These are phyloP conservation scores for Talaromyces pinophilus DNA, from an alignment of 2,329 filamentous ascomycete species.

Conservation along the genomic window DNA sequence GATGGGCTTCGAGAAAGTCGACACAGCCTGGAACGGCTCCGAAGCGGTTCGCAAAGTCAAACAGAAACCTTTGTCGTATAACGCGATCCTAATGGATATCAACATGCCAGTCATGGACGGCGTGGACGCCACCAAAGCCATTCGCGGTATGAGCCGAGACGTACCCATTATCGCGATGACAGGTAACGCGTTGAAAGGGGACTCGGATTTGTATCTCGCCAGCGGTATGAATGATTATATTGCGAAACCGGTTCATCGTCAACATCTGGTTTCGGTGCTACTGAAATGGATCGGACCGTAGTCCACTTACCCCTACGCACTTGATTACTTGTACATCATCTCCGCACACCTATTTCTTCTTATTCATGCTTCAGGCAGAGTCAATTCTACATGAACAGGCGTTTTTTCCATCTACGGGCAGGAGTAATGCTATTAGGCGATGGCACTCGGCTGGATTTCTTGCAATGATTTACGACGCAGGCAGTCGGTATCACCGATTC, in stretches of 20 bases:
- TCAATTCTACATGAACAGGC: neutral
- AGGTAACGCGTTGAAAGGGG: slow-evolving; percentile 58
- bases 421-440: neutral
- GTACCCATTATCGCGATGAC: slow-evolving; percentile 59
- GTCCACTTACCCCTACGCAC: slow-evolving; percentile 9
- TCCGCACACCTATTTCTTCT: neutral
- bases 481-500: neutral
- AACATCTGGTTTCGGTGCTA: slow-evolving; percentile 49
- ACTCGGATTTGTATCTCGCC: slow-evolving; percentile 55
- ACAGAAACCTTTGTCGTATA: slow-evolving; percentile 45
- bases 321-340: slow-evolving; percentile 1
- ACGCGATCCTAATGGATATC: slow-evolving; percentile 52
- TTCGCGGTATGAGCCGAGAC: slow-evolving; percentile 42
- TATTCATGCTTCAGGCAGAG: neutral
- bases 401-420: neutral
- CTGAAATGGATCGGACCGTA: slow-evolving; percentile 40
- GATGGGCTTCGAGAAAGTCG: slow-evolving; percentile 47
- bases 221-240: slow-evolving; percentile 60
- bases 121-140: slow-evolving; percentile 46
- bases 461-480: neutral
- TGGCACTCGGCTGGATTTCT: neutral
- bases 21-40: slow-evolving; percentile 47
- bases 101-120: slow-evolving; percentile 52
- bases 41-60: slow-evolving; percentile 48
- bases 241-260: slow-evolving; percentile 57